Evolutionary conservation across 257 asterid species (phyloP), one percentile per base, ranked within the genome.

Genomic region (Solanum bulbocastanum): DNA sequence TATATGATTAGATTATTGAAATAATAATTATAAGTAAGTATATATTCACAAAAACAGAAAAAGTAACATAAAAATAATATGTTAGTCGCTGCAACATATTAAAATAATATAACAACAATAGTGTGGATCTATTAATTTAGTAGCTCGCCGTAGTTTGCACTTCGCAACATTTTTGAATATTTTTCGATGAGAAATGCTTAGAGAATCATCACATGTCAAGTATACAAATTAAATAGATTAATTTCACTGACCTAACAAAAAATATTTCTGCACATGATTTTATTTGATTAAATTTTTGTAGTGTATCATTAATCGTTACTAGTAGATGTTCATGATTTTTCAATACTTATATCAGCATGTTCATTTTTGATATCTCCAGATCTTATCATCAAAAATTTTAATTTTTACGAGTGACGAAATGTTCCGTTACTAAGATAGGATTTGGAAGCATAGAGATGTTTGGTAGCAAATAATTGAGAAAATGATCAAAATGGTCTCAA

Each of bases 281-380:
- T 71, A 33, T 71, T 69, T 36, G 39, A 14, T 30, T 15, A 14
- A 15, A 0, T 30, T 69, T 71, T 71, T 32, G 25, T 12, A 71
- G 4, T 32, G 32, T 71, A 15, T 32, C n/a, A 71, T 15, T 16
- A 12, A 0, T 32, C 11, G 39, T 23, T 15, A 62, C 11, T 62
- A 3, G 15, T 1, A 42, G 49, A 44, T 44, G 16, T 13, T 46
- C 72, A 65, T 65, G 0, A 27, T 12, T 66, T 66, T 66, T 66
- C 0, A 0, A 0, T 66, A 4, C 0, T 66, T 3, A 13, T 66
- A 16, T 25, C 3, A 66, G 20, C 10, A 27, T 12, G 8, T 5
- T 13, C 20, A 27, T 22, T 25, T 66, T 6, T 66, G 74, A 66
- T 5, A 27, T 66, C 10, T 66, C 0, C 0, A 5, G 0, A 66